phyloP scores from a whole-genome alignment of 441 rosid species.

The Gossypium schwendimanii region DNA sequence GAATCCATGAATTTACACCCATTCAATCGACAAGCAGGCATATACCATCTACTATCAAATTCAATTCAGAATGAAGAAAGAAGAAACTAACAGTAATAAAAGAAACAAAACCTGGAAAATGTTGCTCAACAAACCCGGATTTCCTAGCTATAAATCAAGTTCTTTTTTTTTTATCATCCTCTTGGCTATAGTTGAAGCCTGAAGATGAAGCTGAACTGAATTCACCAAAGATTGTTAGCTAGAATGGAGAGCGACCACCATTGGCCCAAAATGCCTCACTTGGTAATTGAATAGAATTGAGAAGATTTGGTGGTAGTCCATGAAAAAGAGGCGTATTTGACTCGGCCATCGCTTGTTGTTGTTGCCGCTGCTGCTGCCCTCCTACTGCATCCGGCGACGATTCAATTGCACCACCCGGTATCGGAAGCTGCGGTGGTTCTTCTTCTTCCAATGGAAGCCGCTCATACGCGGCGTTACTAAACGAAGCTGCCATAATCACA shows the following conservation, averaged over 20 bases:
- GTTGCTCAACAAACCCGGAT: conserved; percentile 31
- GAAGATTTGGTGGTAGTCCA: conserved; percentile 79
- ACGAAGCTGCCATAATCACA: conserved; percentile 86
- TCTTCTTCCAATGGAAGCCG: conserved; percentile 85
- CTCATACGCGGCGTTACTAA: conserved; percentile 91
- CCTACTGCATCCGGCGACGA: conserved; percentile 53
- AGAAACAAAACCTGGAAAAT: conserved; percentile 19
- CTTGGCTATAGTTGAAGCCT: conserved; percentile 13
- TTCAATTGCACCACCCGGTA: conserved; percentile 56
- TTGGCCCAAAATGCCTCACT: conserved; percentile 78
- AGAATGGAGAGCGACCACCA: conserved; percentile 59
- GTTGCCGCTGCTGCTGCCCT: conserved; percentile 37
- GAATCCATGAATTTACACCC: conserved; percentile 25
- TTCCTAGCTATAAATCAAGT: conserved; percentile 27
- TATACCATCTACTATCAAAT: conserved; percentile 26
- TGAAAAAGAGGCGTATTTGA: conserved; percentile 51
- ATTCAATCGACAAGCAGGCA: conserved; percentile 25
- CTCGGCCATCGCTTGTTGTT: conserved; percentile 50
- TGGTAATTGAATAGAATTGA: conserved; percentile 82
- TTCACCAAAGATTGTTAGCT: conserved; percentile 8
- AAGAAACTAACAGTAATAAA: background rate
- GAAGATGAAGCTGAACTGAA: background rate
- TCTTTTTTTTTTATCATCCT: too few species aligned
- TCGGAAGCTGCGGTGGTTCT: conserved; percentile 48
- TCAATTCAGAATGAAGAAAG: conserved; percentile 13